phyloP scores from a whole-genome alignment of 371 early-diverging fungal species.

The Lichtheimia hyalospora region DNA sequence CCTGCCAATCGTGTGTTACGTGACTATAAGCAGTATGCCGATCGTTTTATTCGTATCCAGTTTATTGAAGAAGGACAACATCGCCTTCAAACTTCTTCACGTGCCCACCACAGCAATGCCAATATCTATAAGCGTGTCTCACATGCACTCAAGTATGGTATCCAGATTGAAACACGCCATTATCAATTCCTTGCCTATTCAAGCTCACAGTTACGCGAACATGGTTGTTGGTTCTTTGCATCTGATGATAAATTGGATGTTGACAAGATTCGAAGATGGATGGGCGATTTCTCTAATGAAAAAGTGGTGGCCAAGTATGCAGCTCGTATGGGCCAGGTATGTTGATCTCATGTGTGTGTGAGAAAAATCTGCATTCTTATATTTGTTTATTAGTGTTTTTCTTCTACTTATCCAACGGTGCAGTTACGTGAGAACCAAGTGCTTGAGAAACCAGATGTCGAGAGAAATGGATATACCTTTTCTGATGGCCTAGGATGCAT shows the following conservation, averaged over 20 bases:
- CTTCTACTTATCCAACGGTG: constrained; percentile 47
- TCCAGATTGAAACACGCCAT: constrained; percentile 51
- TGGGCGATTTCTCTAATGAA: constrained; percentile 70
- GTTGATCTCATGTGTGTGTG: background rate
- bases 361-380: background rate
- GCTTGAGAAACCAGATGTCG: constrained; percentile 52
- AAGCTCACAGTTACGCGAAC: constrained; percentile 59
- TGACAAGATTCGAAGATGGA: constrained; percentile 52
- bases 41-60: constrained; percentile 70
- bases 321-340: constrained; percentile 64
- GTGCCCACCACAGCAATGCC: constrained; percentile 10
- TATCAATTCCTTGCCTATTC: constrained; percentile 77
- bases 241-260: constrained; percentile 28
- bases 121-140: constrained; percentile 46
- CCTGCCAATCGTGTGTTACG: constrained; percentile 63
- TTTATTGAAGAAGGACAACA: constrained; percentile 66
- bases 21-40: constrained; percentile 37
- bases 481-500: constrained; percentile 80
- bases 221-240: constrained; percentile 75
- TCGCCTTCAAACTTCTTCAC: constrained; percentile 26
- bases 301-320: constrained; percentile 60
- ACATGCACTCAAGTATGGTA: constrained; percentile 47
- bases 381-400: constrained; percentile 44
- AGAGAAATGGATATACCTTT: constrained; percentile 45
- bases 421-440: constrained; percentile 30